A percentile compares a stretch with the other conserved stretches of the same genome.
Evolutionary conservation across 345 rosid species (phyloP).

Genomic region (Lepidium sativum): DNA sequence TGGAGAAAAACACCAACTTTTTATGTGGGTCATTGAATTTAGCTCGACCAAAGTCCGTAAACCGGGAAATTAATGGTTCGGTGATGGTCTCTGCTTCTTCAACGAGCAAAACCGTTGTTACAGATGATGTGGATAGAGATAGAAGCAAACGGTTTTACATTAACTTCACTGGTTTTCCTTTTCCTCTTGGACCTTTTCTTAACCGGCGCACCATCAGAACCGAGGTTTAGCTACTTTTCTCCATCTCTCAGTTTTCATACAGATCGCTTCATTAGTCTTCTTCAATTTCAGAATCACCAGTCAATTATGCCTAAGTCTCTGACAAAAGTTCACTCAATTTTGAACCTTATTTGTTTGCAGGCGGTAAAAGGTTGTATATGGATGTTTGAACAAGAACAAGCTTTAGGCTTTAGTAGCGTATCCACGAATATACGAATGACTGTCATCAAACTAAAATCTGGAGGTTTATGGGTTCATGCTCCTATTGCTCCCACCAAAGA

Average conservation of each 20-base stretch:
- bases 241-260: not conserved
- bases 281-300: not conserved
- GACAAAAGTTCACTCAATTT: not conserved
- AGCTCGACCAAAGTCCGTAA: slow-evolving; percentile 29
- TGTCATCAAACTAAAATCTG: slow-evolving; percentile 88
- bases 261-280: not conserved
- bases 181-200: slow-evolving; percentile 97
- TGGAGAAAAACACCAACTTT: slow-evolving; percentile 35
- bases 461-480: slow-evolving; percentile 98
- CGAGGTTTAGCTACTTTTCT: slow-evolving; percentile 49
- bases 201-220: slow-evolving; percentile 78
- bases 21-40: slow-evolving; percentile 42
- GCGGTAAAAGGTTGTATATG: slow-evolving; percentile 83
- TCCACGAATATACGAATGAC: slow-evolving; percentile 95
- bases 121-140: slow-evolving; percentile 19
- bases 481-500: slow-evolving; percentile 98
- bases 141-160: slow-evolving; percentile 55
- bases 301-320: not conserved
- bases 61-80: slow-evolving; percentile 25
- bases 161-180: slow-evolving; percentile 90
- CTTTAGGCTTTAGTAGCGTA: slow-evolving; percentile 94
- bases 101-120: slow-evolving; percentile 19
- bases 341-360: slow-evolving; percentile 25
- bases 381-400: slow-evolving; percentile 98
- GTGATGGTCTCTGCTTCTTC: slow-evolving; percentile 49